Conservation (phyloP, 257 asterid species). For the Coffea canephora region DNA sequence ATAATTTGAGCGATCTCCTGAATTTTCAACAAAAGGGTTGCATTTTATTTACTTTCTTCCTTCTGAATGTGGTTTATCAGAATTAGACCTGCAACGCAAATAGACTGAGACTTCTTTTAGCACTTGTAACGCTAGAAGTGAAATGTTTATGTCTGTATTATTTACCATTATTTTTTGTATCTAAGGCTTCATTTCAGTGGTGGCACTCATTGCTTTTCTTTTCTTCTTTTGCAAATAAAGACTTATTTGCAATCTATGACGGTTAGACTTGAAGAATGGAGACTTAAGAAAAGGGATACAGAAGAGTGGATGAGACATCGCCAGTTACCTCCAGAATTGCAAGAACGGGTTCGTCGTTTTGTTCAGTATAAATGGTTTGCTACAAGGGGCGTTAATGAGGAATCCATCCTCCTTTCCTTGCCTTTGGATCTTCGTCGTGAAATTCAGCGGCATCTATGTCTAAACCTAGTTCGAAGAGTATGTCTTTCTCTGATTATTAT, state of each 20-base stretch:
- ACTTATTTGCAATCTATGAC: constrained; percentile 90
- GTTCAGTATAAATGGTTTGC: constrained; percentile 90
- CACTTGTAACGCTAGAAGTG: neutral
- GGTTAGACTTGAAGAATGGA: constrained; percentile 95
- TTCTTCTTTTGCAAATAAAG: constrained; percentile 33
- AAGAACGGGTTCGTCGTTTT: constrained; percentile 84
- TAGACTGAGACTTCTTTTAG: neutral
- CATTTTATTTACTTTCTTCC: neutral
- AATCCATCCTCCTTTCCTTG: constrained; percentile 63
- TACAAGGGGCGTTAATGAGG: constrained; percentile 93
- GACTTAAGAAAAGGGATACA: constrained; percentile 77
- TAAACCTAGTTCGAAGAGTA: constrained; percentile 95
- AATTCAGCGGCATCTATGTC: constrained; percentile 93
- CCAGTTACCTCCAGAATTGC: constrained; percentile 78
- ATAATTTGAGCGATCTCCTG: neutral
- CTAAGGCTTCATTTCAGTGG: neutral
- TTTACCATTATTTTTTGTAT: neutral
- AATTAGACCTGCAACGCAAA: neutral
- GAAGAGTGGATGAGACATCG: constrained; percentile 99
- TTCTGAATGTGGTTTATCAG: neutral
- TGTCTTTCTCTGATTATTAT: constrained; percentile 17
- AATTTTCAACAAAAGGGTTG: neutral
- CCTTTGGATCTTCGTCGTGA: constrained; percentile 89
- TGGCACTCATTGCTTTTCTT: constrained; percentile 8
- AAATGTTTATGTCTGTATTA: neutral